Evolutionary conservation across 441 rosid species (phyloP), one percentile per base, ranked within the genome.

Genomic region (Arabidopsis lyrata): DNA sequence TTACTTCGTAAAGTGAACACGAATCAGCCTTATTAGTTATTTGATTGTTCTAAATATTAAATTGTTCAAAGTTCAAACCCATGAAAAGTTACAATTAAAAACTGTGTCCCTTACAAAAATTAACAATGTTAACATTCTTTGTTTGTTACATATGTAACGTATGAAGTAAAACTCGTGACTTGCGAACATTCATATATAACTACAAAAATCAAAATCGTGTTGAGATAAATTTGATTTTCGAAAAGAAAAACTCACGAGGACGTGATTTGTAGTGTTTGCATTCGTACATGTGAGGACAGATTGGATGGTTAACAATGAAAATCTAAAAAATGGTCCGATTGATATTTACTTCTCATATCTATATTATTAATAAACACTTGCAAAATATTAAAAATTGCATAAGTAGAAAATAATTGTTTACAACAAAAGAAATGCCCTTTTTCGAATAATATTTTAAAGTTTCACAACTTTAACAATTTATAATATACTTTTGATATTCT

Each of bases 151-250:
- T 44, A 54, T 14, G 27, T 54, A 41, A 52, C 61, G 50, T 44
- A 54, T 54, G 56, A 72, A 54, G 32, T 54, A 64, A 64, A 58
- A 45, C 38, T 63, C 56, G 70, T 41, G 64, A 63, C 70, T 63
- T 32, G 56, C 42, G 56, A 72, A 72, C 76, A 72, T 50, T 22
- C 24, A 39, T 63, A 63, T 42, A 42, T 53, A 72, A 44, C 56
- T 63, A 50, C 34, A 50, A n/a, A n/a, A n/a, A n/a, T n/a, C n/a
- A n/a, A 61, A 70, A 70, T 62, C 39, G 38, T 52, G 61, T 50
- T 24, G 31, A 61, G 68, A 50, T 15, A 52, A 32, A 13, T 20
- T 42, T 68, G 18, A 52, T n/a, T 70, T 58, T 59, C 34, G 20
- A 5, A 31, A 16, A 24, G 20, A 2, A n/a, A 6, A 3, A 55